These are phyloP conservation scores for Aurinia saxatilis DNA, from an alignment of 345 rosid species.

Conservation along the genomic window DNA sequence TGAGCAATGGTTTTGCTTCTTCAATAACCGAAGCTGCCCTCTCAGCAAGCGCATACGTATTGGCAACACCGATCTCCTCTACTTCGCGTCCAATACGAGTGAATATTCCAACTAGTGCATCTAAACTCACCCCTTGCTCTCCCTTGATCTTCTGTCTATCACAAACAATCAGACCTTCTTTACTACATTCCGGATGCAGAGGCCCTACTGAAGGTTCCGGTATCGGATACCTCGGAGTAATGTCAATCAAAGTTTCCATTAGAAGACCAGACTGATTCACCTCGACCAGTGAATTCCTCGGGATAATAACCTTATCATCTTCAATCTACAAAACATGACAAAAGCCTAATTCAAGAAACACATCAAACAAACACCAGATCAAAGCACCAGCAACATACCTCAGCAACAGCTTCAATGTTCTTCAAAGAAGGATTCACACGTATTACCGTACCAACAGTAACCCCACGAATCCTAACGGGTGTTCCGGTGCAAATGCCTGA, in stretches of 20 bases:
- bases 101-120: constrained; percentile 79
- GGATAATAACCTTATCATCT: constrained; percentile 90
- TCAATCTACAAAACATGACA: constrained; percentile 52
- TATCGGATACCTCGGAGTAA: constrained; percentile 82
- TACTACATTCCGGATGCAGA: constrained; percentile 60
- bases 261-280: constrained; percentile 98
- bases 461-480: constrained; percentile 95
- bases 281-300: constrained; percentile 79
- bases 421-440: constrained; percentile 85
- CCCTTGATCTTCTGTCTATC: constrained; percentile 91
- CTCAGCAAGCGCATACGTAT: constrained; percentile 59
- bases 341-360: background rate
- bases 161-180: constrained; percentile 84
- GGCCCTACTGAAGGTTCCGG: constrained; percentile 82
- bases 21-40: constrained; percentile 73
- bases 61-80: constrained; percentile 73
- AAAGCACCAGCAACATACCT: constrained; percentile 42
- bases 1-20: constrained; percentile 81
- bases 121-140: constrained; percentile 85
- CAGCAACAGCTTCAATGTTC: constrained; percentile 87
- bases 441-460: constrained; percentile 79
- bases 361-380: background rate
- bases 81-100: constrained; percentile 87
- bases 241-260: constrained; percentile 93
- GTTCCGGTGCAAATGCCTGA: constrained; percentile 89